Evolutionary conservation across 257 asterid genomes (phyloP).

Genomic region (Capsicum pubescens): DNA sequence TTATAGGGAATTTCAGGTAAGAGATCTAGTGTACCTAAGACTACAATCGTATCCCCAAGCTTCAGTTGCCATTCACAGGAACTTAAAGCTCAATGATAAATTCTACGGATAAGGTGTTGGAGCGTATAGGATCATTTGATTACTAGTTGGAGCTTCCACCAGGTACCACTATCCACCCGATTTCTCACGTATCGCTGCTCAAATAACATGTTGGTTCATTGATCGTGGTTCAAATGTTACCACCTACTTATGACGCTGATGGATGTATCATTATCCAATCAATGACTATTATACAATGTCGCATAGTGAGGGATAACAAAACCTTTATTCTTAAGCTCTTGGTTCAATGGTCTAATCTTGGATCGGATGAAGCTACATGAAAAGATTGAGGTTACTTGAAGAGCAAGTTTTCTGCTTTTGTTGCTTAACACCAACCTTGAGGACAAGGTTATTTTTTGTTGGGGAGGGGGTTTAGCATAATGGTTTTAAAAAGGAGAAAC

Average conservation of each 20-base stretch:
- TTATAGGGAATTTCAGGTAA: neutral
- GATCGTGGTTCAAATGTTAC: neutral
- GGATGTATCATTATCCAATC: too few relatives aligned
- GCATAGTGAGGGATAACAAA: too few relatives aligned
- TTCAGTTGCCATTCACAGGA: neutral
- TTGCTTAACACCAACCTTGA: too few relatives aligned
- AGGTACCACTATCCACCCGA: neutral
- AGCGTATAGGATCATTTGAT: neutral
- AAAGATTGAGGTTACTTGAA: too few relatives aligned
- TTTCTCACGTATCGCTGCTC: neutral
- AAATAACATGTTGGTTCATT: neutral
- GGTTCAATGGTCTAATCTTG: too few relatives aligned
- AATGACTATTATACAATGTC: too few relatives aligned
- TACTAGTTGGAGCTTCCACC: neutral
- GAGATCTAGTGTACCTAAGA: neutral
- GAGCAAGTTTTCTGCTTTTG: too few relatives aligned
- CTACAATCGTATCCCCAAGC: neutral
- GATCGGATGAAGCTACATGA: too few relatives aligned
- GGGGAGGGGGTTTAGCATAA: too few relatives aligned
- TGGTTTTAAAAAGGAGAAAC: too few relatives aligned
- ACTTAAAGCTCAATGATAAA: neutral
- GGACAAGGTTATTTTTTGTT: too few relatives aligned
- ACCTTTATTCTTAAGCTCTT: too few relatives aligned
- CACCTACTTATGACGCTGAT: neutral
- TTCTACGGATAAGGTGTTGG: neutral